Evolutionary conservation across 768 basidiomycete genomes (phyloP).

Genomic region (Scleroderma bovista): DNA sequence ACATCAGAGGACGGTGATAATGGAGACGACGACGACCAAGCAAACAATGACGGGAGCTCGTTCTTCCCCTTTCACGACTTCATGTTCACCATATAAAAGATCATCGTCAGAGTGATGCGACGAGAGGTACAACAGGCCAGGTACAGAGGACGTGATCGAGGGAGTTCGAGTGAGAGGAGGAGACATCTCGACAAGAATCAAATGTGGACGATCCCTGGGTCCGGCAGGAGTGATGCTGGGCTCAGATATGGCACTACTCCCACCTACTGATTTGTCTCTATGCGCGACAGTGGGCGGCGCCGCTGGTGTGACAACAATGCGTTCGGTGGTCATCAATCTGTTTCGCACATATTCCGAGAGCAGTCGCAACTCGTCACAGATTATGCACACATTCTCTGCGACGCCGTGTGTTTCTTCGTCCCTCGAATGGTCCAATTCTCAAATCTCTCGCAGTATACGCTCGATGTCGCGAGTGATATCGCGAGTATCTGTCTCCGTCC

Average conservation of each 20-base stretch:
- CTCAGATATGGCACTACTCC: constrained; percentile 35
- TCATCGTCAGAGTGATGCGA: constrained; percentile 74
- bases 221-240: constrained; percentile 20
- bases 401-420: constrained; percentile 62
- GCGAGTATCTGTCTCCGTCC: constrained; percentile 39
- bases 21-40: constrained; percentile 33
- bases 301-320: constrained; percentile 4
- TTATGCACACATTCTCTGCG: constrained; percentile 58
- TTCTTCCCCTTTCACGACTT: constrained; percentile 16
- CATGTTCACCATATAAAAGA: constrained; percentile 35
- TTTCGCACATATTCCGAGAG: constrained; percentile 53
- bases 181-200: constrained; percentile 32
- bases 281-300: no score
- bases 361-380: constrained; percentile 64
- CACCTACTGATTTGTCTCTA: constrained; percentile 42
- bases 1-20: constrained; percentile 24
- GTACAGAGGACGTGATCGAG: constrained; percentile 33
- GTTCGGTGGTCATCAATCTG: constrained; percentile 20
- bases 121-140: constrained; percentile 41
- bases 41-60: constrained; percentile 29
- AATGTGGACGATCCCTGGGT: constrained; percentile 18
- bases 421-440: constrained; percentile 59
- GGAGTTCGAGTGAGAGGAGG: constrained; percentile 42
- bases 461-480: constrained; percentile 50
- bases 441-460: constrained; percentile 46